Conservation (phyloP, 345 rosid genomes). For the Populus alba region DNA sequence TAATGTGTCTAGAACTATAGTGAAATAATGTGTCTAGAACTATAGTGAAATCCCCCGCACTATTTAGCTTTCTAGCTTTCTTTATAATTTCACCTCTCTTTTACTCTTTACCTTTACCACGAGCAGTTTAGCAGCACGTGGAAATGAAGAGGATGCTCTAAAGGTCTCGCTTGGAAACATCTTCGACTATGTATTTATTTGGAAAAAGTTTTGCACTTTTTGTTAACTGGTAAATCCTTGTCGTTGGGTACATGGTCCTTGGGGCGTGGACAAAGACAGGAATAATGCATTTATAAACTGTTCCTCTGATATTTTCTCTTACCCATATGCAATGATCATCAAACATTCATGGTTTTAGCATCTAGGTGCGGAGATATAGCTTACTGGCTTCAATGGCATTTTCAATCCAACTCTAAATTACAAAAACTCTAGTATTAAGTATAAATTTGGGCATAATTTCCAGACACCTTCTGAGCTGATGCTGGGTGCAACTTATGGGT, state of each 20-base stretch:
- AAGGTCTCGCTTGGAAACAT: background rate
- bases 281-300: background rate
- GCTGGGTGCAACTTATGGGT: background rate
- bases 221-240: background rate
- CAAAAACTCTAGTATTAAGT: background rate
- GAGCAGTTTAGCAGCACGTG: background rate
- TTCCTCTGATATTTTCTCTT: background rate
- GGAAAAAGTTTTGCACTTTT: too few relatives aligned
- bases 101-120: background rate
- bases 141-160: background rate
- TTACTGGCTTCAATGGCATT: background rate
- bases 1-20: too few relatives aligned
- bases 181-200: too few relatives aligned
- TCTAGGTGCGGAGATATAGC: background rate
- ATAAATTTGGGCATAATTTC: background rate
- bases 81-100: background rate
- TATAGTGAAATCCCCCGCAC: too few relatives aligned
- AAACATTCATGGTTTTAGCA: background rate
- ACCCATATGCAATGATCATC: background rate
- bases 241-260: background rate
- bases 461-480: background rate
- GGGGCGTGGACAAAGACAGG: too few relatives aligned
- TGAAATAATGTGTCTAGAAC: too few relatives aligned
- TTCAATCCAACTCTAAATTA: background rate
- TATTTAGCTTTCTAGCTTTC: too few relatives aligned